Base-by-base conservation (phyloP, 75 land plant species). In the Sequoia sempervirens region DNA sequence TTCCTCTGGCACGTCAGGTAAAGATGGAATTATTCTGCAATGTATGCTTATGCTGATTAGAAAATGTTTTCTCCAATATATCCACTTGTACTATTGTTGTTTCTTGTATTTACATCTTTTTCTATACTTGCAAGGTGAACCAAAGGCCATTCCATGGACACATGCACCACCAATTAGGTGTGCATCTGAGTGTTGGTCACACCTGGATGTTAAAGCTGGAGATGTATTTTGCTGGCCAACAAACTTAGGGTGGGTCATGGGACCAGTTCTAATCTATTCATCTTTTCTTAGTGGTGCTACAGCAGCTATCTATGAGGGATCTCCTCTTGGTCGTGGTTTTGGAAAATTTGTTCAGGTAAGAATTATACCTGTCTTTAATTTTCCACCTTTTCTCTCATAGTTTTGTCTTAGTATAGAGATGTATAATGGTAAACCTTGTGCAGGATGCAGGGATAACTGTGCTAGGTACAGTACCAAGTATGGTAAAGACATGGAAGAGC, bases 71-170 rank as follows among this genome's bases (percentile, higher is more conserved):
- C 41, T 32, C 15, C 12, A 66, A 15, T 15, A 28, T 40, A n/a
- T 75, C 45, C 50, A 23, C 82, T 34, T 53, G 4, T 81, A 81
- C n/a, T 4, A 18, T 47, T 7, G 20, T 32, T 53, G 26, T 53
- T 81, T 81, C 61, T 81, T n/a, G 54, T 78, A 7, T 45, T 80
- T 28, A 68, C 72, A n/a, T 40, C 45, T 79, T 5, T 23, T 82
- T 66, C 23, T 75, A 13, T 64, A 50, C 9, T 32, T 61, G 75
- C 53, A 30, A 97, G 99, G 97, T 69, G 98, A 96, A 30, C 99
- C 99, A 80, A 97, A 97, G 90, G 36, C 36, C 36, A 34, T 34
- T 34, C 36, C 36, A 34, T 34, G 36, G 36, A 34, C 36, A 34
- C 36, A 34, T 34, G 0, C 36, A 34, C 36, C 36, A 34, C 36